A percentile compares a stretch with the other conserved stretches of the same genome.
phyloP scores from a whole-genome alignment of 2,329 filamentous ascomycete species.

The Alternaria infectoria region DNA sequence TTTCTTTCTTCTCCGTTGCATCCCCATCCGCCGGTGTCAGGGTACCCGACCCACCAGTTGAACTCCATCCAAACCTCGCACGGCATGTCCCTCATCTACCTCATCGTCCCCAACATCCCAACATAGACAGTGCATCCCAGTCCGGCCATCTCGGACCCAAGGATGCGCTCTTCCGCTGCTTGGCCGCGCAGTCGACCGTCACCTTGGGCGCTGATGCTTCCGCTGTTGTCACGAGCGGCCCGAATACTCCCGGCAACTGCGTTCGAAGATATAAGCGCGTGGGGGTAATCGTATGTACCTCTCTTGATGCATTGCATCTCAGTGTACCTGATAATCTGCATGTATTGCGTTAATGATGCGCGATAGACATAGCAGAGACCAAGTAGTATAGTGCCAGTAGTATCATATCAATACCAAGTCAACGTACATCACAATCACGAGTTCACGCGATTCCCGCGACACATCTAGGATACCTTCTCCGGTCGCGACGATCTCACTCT shows the following conservation, averaged over 20 bases:
- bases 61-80: not conserved
- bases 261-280: not conserved
- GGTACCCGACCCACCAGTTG: not conserved
- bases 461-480: not conserved
- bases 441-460: not conserved
- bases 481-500: not conserved
- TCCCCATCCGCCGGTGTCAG: not conserved
- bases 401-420: not conserved
- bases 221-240: conserved; percentile 1
- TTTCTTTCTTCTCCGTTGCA: not conserved
- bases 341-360: not conserved
- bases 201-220: conserved; percentile 10
- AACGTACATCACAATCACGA: not conserved
- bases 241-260: conserved; percentile 5
- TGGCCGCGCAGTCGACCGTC: not conserved
- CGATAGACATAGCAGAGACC: not conserved
- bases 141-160: conserved; percentile 56
- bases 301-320: not conserved
- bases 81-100: not conserved
- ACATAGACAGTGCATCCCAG: conserved; percentile 49
- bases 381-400: not conserved
- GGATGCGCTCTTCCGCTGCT: conserved; percentile 50
- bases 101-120: conserved; percentile 40
- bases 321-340: not conserved
- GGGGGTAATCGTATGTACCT: not conserved